These are phyloP conservation scores for Diaporthe ilicicola DNA, from an alignment of 2,329 filamentous ascomycete genomes.

Conservation along the genomic window DNA sequence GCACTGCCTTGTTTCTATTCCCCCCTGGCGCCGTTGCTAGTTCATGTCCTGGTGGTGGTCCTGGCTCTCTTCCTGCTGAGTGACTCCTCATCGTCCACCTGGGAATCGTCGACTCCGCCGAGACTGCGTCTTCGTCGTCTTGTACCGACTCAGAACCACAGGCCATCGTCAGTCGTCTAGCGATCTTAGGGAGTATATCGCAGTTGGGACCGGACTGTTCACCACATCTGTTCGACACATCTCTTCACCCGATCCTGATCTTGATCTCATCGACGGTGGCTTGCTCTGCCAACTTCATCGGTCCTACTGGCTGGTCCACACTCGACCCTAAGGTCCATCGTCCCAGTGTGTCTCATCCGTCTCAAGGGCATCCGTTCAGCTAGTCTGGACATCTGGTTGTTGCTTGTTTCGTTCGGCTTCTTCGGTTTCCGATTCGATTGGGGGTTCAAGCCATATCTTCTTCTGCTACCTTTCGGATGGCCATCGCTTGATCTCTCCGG, in stretches of 20 bases:
- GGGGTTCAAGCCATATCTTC: slow-evolving; percentile 37
- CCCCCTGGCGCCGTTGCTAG: slow-evolving; percentile 31
- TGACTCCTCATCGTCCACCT: background rate
- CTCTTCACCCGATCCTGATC: slow-evolving; percentile 23
- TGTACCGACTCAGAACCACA: background rate
- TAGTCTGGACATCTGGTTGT: slow-evolving; percentile 16
- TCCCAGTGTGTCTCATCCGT: slow-evolving; percentile 24
- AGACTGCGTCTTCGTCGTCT: background rate
- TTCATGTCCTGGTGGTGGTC: slow-evolving; percentile 30
- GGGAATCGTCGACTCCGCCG: background rate
- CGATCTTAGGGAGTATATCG: background rate
- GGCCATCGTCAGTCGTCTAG: background rate
- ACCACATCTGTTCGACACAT: background rate
- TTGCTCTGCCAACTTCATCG: slow-evolving; percentile 9
- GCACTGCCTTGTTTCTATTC: slow-evolving; percentile 41
- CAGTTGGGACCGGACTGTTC: background rate
- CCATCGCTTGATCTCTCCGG: slow-evolving; percentile 37
- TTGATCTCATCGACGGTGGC: slow-evolving; percentile 27
- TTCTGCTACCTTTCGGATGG: slow-evolving; percentile 34
- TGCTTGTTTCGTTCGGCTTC: slow-evolving; percentile 32
- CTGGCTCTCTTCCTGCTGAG: slow-evolving; percentile 23
- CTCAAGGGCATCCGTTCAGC: slow-evolving; percentile 23
- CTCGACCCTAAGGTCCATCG: slow-evolving; percentile 16
- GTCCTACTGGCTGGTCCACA: slow-evolving; percentile 12
- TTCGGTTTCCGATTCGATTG: slow-evolving; percentile 35